These are phyloP conservation scores for Kondoa malvinella DNA, from an alignment of 768 basidiomycete genomes.

Conservation along the genomic window DNA sequence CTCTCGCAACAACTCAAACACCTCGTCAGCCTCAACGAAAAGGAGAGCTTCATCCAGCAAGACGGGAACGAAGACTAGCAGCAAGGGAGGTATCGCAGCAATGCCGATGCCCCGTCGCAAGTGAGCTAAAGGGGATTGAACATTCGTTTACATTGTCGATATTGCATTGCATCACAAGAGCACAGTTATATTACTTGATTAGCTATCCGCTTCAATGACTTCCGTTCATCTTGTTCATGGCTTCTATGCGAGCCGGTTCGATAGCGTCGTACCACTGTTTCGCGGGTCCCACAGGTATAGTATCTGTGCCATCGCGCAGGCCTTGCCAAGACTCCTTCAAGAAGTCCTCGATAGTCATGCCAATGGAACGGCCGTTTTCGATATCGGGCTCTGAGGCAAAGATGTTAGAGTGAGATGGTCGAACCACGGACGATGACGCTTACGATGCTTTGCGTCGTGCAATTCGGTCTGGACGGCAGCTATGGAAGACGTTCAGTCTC, in stretches of 20 bases:
- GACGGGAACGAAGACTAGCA: background rate
- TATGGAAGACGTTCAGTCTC: background rate
- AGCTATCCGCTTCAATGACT: too few relatives aligned
- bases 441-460: background rate
- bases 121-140: background rate
- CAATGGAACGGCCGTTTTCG: background rate
- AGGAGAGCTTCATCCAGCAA: background rate
- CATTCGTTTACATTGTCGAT: background rate
- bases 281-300: background rate
- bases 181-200: too few relatives aligned
- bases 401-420: too few relatives aligned
- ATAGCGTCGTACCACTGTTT: background rate
- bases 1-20: background rate
- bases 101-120: background rate
- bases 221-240: background rate
- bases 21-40: background rate
- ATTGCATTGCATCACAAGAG: background rate
- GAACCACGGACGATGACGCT: background rate
- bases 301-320: background rate
- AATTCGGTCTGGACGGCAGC: background rate
- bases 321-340: background rate
- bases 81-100: background rate
- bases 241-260: background rate
- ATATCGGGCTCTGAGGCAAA: background rate
- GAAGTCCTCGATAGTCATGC: background rate